phyloP scores from a whole-genome alignment of 75 land plant genomes.

The Sequoia sempervirens region DNA sequence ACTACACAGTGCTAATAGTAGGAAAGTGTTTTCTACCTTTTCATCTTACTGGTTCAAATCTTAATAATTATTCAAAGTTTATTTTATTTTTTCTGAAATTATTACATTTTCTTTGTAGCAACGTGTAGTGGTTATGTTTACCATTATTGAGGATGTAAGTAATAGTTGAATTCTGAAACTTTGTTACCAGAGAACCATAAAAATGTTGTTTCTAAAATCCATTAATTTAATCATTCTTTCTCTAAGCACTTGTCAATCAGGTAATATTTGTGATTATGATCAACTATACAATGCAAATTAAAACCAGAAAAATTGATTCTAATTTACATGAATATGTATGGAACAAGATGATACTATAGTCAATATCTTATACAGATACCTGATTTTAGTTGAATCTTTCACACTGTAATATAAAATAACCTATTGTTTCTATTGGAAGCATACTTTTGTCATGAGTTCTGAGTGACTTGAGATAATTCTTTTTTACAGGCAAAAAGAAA shows the following conservation, averaged over 20 bases:
- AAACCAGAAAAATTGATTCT: background rate
- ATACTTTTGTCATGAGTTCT: slow-evolving; percentile 2
- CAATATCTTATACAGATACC: background rate
- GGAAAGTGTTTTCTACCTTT: slow-evolving; percentile 31
- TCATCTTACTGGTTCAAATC: background rate
- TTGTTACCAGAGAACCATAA: background rate
- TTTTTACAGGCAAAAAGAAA: slow-evolving; percentile 65
- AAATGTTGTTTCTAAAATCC: background rate
- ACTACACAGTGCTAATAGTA: slow-evolving; percentile 59
- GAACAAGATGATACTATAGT: background rate
- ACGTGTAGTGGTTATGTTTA: background rate
- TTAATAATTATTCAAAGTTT: background rate
- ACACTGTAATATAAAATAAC: background rate
- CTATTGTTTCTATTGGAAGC: background rate
- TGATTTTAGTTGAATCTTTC: background rate
- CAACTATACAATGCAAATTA: background rate
- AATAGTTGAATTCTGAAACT: background rate
- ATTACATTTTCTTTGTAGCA: background rate
- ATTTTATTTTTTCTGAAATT: background rate
- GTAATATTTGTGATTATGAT: background rate
- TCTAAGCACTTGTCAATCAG: background rate
- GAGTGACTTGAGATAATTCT: slow-evolving; percentile 10
- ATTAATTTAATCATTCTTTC: background rate
- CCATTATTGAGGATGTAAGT: background rate
- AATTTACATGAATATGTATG: background rate